Evolutionary conservation across 2,329 filamentous ascomycete genomes (phyloP), one percentile per base, ranked within the genome.

Genomic region (Metarhizium album): DNA sequence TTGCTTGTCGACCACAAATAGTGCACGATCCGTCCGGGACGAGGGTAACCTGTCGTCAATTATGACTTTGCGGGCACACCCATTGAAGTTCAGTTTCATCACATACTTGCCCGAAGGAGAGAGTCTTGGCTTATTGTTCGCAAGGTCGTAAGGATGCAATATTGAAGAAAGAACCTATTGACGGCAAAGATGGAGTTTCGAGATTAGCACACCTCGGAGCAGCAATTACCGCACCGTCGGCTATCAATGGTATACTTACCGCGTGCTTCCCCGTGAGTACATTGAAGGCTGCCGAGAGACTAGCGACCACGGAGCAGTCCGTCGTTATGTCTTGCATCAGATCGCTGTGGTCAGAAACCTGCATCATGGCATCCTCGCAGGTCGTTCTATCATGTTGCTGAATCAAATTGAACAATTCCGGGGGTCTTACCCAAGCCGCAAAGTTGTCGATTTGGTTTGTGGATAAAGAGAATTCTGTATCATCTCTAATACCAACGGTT

Each of bases 221-320:
- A 14, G 22, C 40, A 14, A 24, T 2, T 13, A 16, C 11, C 2
- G 33, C 9, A 43, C 20, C 20, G 23, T n/a, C 20, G 24, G 7
- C 18, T 14, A 2, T 43, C 11, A 24, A 43, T 23, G 9, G 7
- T 14, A 35, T 24, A 61, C 71, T 56, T 72, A 89, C 86, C 65
- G 83, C 82, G 37, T 77, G 74, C 65, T 85, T 78, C 2, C 84
- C 85, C 18, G 82, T 82, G 54, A 83, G 77, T 8, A 83, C 75
- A 40, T 83, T 83, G 53, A 85, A 83, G 23, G 81, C 84, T 24
- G 90, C 90, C 63, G 90, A 96, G 5, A 98, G 75, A 64, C 93
- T 96, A 16, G 93, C 93, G 27, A 98, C 91, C 3, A 98, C 91
- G 1, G 93, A 97, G 64, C 93, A 98, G 65, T 98, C 93, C 1